Conservation (phyloP, 371 early-diverging fungal genomes). For the Actinomucor elegans region DNA sequence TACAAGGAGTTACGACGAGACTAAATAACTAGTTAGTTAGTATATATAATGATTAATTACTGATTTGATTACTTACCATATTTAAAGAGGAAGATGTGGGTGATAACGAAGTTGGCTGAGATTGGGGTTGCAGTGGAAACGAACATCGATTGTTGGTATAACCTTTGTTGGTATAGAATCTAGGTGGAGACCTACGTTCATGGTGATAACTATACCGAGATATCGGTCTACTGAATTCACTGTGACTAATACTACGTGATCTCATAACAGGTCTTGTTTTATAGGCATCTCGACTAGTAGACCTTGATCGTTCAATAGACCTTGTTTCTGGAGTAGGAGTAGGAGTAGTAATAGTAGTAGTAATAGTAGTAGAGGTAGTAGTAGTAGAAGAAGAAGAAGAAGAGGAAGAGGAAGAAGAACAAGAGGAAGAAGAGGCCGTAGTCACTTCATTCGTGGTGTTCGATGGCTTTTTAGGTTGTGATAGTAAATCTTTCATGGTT, state of each 20-base stretch:
- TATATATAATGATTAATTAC: neutral
- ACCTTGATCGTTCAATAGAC: constrained; percentile 11
- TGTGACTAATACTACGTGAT: constrained; percentile 27
- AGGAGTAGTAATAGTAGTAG: neutral
- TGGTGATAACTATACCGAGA: constrained; percentile 21
- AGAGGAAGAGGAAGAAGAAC: no score
- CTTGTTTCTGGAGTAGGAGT: neutral
- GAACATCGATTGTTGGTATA: neutral
- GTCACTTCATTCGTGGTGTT: neutral
- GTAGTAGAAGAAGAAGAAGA: neutral
- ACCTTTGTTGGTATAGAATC: constrained; percentile 5
- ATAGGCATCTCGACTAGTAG: constrained; percentile 10
- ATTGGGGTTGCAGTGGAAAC: neutral
- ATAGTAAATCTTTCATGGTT: constrained; percentile 36
- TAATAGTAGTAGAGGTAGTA: neutral
- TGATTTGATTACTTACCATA: constrained; percentile 5
- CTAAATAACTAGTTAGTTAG: constrained; percentile 7
- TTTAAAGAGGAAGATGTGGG: constrained; percentile 1
- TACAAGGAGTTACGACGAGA: constrained; percentile 24
- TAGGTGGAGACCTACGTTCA: constrained; percentile 10
- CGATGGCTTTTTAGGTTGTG: constrained; percentile 7
- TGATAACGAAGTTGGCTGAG: neutral
- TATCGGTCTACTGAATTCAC: constrained; percentile 17
- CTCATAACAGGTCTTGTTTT: constrained; percentile 16
- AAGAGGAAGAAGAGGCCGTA: no score